Percentiles rank a stretch among this genome's conserved stretches.
Evolutionary conservation across 768 basidiomycete genomes (phyloP).

Genomic region (Clavulina sp.): DNA sequence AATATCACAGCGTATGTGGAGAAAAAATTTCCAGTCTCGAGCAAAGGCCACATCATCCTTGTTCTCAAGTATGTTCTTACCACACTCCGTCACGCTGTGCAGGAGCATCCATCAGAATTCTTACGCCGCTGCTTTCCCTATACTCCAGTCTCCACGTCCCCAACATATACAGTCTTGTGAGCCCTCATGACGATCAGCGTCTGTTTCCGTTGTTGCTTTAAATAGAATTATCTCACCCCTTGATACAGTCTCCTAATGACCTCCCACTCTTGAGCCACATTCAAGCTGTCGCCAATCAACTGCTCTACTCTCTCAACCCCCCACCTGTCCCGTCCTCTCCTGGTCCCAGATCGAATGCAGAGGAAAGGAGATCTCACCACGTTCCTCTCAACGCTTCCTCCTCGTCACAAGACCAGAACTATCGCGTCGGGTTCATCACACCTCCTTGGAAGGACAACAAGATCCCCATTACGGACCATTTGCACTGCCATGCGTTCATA

Average conservation of each 20-base stretch:
- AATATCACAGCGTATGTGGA: constrained; percentile 64
- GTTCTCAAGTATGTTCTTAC: constrained; percentile 48
- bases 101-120: constrained; percentile 7
- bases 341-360: not conserved
- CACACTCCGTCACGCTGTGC: not conserved
- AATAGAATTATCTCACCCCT: constrained; percentile 1
- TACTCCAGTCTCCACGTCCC: constrained; percentile 50
- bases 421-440: constrained; percentile 62
- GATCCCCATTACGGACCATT: constrained; percentile 63
- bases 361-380: constrained; percentile 14
- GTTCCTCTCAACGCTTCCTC: constrained; percentile 18
- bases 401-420: constrained; percentile 17
- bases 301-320: constrained; percentile 33
- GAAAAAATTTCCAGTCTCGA: constrained; percentile 51
- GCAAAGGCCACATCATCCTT: constrained; percentile 50
- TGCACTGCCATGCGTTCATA: constrained; percentile 61
- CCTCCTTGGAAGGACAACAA: constrained; percentile 61
- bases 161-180: constrained; percentile 53
- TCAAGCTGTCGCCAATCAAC: constrained; percentile 36
- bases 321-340: constrained; percentile 9
- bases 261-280: constrained; percentile 51
- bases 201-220: constrained; percentile 5
- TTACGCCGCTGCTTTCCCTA: constrained; percentile 3
- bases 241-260: constrained; percentile 53
- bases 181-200: constrained; percentile 17